Conservation (phyloP, 495 filamentous ascomycete species). For the Cercophora samala region DNA sequence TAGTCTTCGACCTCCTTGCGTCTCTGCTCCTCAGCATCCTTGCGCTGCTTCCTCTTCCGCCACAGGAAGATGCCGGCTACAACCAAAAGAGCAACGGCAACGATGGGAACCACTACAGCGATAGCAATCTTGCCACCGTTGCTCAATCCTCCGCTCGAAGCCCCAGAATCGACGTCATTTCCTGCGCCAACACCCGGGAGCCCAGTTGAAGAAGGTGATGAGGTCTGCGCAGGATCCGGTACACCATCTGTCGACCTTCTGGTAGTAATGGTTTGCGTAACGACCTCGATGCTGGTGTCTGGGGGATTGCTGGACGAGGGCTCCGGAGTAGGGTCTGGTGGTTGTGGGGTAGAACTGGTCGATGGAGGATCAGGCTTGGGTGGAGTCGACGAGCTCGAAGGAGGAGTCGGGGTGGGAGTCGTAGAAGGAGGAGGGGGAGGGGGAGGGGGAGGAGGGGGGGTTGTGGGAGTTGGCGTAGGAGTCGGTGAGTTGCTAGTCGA, state of each 20-base stretch:
- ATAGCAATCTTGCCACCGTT: slow-evolving; percentile 71
- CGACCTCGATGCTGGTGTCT: not conserved
- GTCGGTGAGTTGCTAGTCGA: not conserved
- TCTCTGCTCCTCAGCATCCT: slow-evolving; percentile 78
- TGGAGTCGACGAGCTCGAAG: not conserved
- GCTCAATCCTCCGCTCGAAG: slow-evolving; percentile 34
- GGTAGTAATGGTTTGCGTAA: slow-evolving; percentile 2
- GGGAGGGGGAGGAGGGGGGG: slow-evolving; percentile 19
- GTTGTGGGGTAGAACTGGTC: not conserved
- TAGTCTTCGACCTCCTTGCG: slow-evolving; percentile 96
- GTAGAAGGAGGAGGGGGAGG: slow-evolving; percentile 2
- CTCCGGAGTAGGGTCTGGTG: slow-evolving; percentile 13
- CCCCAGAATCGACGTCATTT: slow-evolving; percentile 26
- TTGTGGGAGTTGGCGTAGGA: slow-evolving; percentile 13
- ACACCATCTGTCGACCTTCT: not conserved
- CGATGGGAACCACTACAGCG: slow-evolving; percentile 91
- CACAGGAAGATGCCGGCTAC: slow-evolving; percentile 75
- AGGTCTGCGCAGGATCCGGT: not conserved
- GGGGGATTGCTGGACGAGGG: slow-evolving; percentile 27
- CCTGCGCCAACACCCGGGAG: not conserved
- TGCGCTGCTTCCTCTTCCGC: slow-evolving; percentile 79
- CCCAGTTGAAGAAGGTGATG: not conserved
- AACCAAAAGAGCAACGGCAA: slow-evolving; percentile 78
- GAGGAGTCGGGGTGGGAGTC: not conserved
- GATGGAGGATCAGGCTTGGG: not conserved